These are phyloP conservation scores for Rachicladosporium sp. DNA, from an alignment of 2,329 filamentous ascomycete genomes.

Conservation along the genomic window DNA sequence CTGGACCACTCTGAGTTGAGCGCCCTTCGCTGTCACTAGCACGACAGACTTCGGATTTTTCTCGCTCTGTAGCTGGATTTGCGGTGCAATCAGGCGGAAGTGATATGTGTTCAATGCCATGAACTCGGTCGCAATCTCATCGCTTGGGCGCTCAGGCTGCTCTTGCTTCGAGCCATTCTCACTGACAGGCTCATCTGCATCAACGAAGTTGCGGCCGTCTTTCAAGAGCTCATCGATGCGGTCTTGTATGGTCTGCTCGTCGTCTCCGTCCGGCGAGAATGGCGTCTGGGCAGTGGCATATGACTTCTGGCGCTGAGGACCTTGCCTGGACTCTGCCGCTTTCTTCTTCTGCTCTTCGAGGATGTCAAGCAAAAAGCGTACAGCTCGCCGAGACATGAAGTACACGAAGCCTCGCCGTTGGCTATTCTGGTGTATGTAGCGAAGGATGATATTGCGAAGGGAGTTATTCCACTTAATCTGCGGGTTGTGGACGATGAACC, in stretches of 20 bases:
- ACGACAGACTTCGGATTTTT: conserved; percentile 97
- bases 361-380: conserved; percentile 97
- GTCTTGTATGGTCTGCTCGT: conserved; percentile 61
- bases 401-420: conserved; percentile 94
- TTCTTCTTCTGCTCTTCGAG: conserved; percentile 83
- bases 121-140: conserved; percentile 78
- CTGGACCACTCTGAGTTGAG: conserved; percentile 94
- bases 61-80: conserved; percentile 96
- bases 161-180: conserved; percentile 27
- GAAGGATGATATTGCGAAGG: conserved; percentile 85
- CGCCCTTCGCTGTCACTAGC: conserved; percentile 89
- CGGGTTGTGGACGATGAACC: conserved; percentile 94
- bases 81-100: conserved; percentile 84
- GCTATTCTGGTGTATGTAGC: conserved; percentile 94
- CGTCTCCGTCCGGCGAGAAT: conserved; percentile 39
- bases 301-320: conserved; percentile 15
- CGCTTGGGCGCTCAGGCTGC: conserved; percentile 27
- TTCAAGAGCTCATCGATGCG: conserved; percentile 74
- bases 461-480: conserved; percentile 98
- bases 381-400: conserved; percentile 86
- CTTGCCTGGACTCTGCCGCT: conserved; percentile 29
- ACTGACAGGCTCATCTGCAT: conserved; percentile 48
- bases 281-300: conserved; percentile 15
- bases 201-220: conserved; percentile 73
- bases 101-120: conserved; percentile 88